These are phyloP conservation scores for Aspergillus sclerotiicarbonarius DNA, from an alignment of 495 filamentous ascomycete genomes.

Conservation along the genomic window DNA sequence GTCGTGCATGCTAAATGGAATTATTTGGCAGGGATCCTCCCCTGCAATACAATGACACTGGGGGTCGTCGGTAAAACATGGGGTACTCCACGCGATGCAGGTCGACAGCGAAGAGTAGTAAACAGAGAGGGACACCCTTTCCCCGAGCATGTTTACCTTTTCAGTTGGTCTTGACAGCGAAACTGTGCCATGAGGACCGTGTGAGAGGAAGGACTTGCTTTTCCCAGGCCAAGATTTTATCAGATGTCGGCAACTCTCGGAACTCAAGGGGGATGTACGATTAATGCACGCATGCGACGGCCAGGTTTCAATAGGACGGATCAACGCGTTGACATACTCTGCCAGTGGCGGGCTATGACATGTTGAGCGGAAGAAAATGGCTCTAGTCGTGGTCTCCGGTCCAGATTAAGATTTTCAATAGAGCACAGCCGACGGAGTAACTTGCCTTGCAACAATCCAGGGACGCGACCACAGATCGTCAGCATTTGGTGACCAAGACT, in stretches of 20 bases:
- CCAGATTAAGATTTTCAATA: conserved; percentile 4
- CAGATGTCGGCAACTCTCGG: not conserved
- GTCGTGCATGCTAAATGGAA: conserved; percentile 18
- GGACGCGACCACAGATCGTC: conserved; percentile 15
- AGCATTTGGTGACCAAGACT: conserved; percentile 6
- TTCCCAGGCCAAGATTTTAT: conserved; percentile 2
- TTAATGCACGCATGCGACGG: conserved; percentile 3
- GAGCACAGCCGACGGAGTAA: not conserved
- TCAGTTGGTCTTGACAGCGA: not conserved
- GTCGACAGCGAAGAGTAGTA: not conserved
- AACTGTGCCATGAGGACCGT: not conserved
- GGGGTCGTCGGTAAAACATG: not conserved
- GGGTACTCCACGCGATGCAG: not conserved
- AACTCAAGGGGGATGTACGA: not conserved
- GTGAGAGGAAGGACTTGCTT: not conserved
- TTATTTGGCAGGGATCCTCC: conserved; percentile 18
- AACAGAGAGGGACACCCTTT: not conserved
- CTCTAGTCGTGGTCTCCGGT: not conserved
- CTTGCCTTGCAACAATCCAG: not conserved
- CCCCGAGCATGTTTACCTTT: not conserved
- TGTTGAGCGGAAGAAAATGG: not conserved
- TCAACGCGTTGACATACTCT: not conserved
- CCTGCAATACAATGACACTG: not conserved
- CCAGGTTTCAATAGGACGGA: conserved; percentile 8
- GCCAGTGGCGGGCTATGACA: conserved; percentile 3